Percentiles rank a stretch among this genome's conserved stretches.
Conservation (phyloP, 306 rosid genomes). For the Styphnolobium japonicum region DNA sequence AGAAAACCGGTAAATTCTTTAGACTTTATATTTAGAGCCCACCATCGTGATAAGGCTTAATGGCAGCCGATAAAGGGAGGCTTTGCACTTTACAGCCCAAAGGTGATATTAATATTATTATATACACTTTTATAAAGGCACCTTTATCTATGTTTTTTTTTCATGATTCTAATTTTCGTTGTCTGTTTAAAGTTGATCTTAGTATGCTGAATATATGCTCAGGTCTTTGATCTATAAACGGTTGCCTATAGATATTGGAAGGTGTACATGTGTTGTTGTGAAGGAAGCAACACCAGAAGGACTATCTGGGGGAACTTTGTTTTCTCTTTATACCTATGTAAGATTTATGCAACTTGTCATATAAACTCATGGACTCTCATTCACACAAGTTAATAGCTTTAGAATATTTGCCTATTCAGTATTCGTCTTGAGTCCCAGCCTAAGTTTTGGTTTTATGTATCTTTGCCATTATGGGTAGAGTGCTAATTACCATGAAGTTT, state of each 20-base stretch:
- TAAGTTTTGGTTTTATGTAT: background rate
- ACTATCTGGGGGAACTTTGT: slow-evolving; percentile 53
- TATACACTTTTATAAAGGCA: no score
- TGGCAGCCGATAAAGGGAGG: no score
- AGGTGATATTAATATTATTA: no score
- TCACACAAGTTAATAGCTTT: background rate
- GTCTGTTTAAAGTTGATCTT: background rate
- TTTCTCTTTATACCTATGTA: slow-evolving; percentile 82
- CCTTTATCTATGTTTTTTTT: no score
- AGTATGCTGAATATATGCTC: background rate
- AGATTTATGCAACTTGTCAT: background rate
- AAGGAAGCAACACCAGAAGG: slow-evolving; percentile 64
- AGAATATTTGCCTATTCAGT: background rate
- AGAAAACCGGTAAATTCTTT: no score
- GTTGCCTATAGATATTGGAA: slow-evolving; percentile 83
- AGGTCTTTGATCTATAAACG: slow-evolving; percentile 80
- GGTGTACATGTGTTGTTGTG: slow-evolving; percentile 76
- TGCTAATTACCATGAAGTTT: background rate
- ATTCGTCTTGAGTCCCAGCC: background rate
- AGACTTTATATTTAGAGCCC: no score
- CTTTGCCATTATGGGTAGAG: no score
- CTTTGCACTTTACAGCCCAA: no score
- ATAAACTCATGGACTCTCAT: background rate
- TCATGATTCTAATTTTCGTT: background rate
- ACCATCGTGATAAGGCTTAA: no score